These are phyloP conservation scores for Phytophthora hybrid DNA, from an alignment of 352 stramenopile species.

Conservation along the genomic window DNA sequence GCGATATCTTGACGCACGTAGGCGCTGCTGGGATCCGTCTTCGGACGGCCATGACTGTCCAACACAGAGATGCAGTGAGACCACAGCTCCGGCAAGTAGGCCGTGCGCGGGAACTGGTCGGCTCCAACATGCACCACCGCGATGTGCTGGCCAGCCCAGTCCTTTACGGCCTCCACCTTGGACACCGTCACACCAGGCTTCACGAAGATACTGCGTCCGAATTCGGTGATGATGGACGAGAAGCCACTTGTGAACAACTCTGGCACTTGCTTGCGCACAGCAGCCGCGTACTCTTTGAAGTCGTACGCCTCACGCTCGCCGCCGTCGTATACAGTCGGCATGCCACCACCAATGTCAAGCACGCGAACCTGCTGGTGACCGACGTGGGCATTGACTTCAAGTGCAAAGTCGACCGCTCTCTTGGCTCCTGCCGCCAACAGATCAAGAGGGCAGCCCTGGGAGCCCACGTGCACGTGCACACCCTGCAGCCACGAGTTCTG, in stretches of 20 bases:
- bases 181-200: slow-evolving; percentile 90
- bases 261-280: slow-evolving; percentile 71
- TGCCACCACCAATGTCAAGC: slow-evolving; percentile 93
- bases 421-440: slow-evolving; percentile 84
- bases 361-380: slow-evolving; percentile 71
- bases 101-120: slow-evolving; percentile 91
- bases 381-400: slow-evolving; percentile 73
- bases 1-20: slow-evolving; percentile 88
- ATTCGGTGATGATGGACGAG: slow-evolving; percentile 92
- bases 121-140: slow-evolving; percentile 90
- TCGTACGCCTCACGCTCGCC: slow-evolving; percentile 69
- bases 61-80: slow-evolving; percentile 87
- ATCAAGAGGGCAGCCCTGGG: slow-evolving; percentile 86
- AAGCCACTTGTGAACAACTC: slow-evolving; percentile 87
- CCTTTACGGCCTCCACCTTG: slow-evolving; percentile 91
- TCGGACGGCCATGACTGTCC: slow-evolving; percentile 52
- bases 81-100: slow-evolving; percentile 88
- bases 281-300: slow-evolving; percentile 85
- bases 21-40: slow-evolving; percentile 39
- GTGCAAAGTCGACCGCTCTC: slow-evolving; percentile 78
- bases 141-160: slow-evolving; percentile 81
- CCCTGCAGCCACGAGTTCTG: slow-evolving; percentile 87
- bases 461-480: slow-evolving; percentile 92
- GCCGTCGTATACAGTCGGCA: slow-evolving; percentile 90
- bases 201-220: slow-evolving; percentile 87